These are phyloP conservation scores for Lindgomyces ingoldianus DNA, from an alignment of 495 filamentous ascomycete species.

Conservation along the genomic window DNA sequence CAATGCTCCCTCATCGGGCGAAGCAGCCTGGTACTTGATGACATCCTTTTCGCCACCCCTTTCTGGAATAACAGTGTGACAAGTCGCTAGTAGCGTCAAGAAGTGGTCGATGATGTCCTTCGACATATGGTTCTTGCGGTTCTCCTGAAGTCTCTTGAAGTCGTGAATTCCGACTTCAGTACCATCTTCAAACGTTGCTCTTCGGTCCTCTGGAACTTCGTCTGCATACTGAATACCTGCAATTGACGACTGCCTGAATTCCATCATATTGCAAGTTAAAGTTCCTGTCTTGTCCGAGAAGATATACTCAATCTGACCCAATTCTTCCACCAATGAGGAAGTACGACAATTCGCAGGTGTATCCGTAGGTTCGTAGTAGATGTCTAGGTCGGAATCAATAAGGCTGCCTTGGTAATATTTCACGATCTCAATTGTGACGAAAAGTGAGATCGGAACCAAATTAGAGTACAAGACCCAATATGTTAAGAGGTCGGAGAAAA, in stretches of 20 bases:
- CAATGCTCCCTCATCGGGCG: slow-evolving; percentile 93
- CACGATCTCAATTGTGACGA: slow-evolving; percentile 96
- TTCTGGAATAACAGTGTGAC: slow-evolving; percentile 98
- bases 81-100: slow-evolving; percentile 81
- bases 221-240: slow-evolving; percentile 92
- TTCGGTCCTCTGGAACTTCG: slow-evolving; percentile 87
- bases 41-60: slow-evolving; percentile 69
- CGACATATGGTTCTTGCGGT: slow-evolving; percentile 69
- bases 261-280: slow-evolving; percentile 99
- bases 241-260: slow-evolving; percentile 93
- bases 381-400: slow-evolving; percentile 96
- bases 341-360: slow-evolving; percentile 95
- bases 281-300: slow-evolving; percentile 99
- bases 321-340: slow-evolving; percentile 92
- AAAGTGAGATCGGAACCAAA: slow-evolving; percentile 93
- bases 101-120: slow-evolving; percentile 82
- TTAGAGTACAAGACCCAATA: slow-evolving; percentile 99
- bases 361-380: slow-evolving; percentile 94
- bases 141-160: slow-evolving; percentile 74
- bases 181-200: slow-evolving; percentile 73
- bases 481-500: slow-evolving; percentile 93
- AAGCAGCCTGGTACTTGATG: slow-evolving; percentile 98
- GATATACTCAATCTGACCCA: slow-evolving; percentile 97
- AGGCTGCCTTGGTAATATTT: slow-evolving; percentile 97
- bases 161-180: slow-evolving; percentile 82